A percentile compares a stretch with the other conserved stretches of the same genome.
Conservation (phyloP, 2,329 filamentous ascomycete genomes). For the Immersiporthe knoxdaviesiana region DNA sequence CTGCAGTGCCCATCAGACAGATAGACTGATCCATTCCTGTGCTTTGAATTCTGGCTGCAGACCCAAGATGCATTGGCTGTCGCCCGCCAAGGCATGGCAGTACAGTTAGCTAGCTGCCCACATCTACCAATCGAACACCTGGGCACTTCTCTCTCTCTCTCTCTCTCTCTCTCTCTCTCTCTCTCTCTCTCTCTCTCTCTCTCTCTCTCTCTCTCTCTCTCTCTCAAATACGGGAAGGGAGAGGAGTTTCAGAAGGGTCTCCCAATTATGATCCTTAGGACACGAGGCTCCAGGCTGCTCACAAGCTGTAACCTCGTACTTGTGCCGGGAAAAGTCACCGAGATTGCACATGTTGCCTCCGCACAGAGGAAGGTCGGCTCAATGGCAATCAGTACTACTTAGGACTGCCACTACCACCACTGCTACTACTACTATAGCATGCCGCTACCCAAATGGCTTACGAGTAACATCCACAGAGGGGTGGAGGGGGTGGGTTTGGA, state of each 20-base stretch:
- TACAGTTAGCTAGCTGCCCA: neutral
- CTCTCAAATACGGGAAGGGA: neutral
- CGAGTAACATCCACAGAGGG: constrained; percentile 4
- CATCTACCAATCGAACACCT: neutral
- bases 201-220: neutral
- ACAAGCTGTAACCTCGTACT: neutral
- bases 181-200: neutral
- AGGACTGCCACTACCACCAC: neutral
- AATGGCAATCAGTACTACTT: neutral
- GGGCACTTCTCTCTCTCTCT: neutral
- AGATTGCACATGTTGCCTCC: neutral
- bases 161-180: neutral
- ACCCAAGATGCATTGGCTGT: neutral
- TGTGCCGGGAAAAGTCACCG: neutral
- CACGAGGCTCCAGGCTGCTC: neutral
- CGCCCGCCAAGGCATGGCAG: neutral
- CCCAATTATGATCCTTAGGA: neutral
- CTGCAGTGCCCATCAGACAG: neutral
- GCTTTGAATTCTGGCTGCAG: neutral
- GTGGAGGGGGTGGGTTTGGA: neutral
- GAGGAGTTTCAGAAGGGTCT: neutral
- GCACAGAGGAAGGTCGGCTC: neutral
- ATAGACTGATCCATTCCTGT: neutral
- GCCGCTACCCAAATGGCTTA: constrained; percentile 1
- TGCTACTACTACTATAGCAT: neutral